Percentiles rank a stretch among this genome's conserved stretches.
Evolutionary conservation across 2,329 filamentous ascomycete genomes (phyloP).

Genomic region (Arthrobotrys pseudoclavata): DNA sequence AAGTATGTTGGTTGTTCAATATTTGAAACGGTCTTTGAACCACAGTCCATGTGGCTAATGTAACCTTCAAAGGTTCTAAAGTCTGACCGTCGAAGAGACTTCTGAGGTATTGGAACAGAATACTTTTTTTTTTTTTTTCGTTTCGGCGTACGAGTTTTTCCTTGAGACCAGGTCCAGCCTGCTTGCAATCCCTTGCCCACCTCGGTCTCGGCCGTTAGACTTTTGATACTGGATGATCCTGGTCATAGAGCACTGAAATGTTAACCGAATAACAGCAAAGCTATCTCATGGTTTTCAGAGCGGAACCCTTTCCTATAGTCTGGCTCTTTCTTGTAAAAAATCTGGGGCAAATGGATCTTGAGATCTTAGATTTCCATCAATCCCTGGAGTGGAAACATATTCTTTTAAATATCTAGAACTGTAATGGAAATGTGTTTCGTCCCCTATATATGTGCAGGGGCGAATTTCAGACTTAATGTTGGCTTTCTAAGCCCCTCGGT

Average conservation of each 20-base stretch:
- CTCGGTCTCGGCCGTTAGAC: constrained; percentile 48
- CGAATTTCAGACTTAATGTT: constrained; percentile 24
- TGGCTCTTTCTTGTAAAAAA: background rate
- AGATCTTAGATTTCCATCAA: background rate
- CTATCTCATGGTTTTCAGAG: constrained; percentile 19
- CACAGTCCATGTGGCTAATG: constrained; percentile 21
- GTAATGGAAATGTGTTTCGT: background rate
- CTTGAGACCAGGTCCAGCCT: constrained; percentile 44
- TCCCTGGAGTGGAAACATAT: background rate
- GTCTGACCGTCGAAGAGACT: constrained; percentile 12
- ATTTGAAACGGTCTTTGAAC: background rate
- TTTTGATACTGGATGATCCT: constrained; percentile 49
- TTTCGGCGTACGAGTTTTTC: constrained; percentile 47
- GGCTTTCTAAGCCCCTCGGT: constrained; percentile 35
- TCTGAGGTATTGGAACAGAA: constrained; percentile 25
- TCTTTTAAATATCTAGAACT: background rate
- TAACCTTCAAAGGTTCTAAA: constrained; percentile 22
- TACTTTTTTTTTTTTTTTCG: constrained; percentile 30
- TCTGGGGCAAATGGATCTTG: background rate
- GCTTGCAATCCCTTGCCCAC: constrained; percentile 27
- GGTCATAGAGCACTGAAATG: constrained; percentile 28
- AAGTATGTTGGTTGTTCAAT: constrained; percentile 1
- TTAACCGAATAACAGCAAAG: constrained; percentile 22
- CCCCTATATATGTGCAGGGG: constrained; percentile 10
- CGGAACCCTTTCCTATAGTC: background rate